Conservation (phyloP, 257 asterid species). For the Osmanthus fragrans region DNA sequence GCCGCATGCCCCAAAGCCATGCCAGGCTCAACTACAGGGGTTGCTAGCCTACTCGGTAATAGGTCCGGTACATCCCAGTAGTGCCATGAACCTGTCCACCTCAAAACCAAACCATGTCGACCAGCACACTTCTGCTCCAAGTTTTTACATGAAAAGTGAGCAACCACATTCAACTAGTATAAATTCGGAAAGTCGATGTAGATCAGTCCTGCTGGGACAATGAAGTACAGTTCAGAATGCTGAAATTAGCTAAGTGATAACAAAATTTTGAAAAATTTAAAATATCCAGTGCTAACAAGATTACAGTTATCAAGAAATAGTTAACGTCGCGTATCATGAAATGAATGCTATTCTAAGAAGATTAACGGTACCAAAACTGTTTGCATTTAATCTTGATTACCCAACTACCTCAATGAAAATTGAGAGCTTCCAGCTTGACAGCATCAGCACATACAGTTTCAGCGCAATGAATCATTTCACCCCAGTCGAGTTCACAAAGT, state of each 20-base stretch:
- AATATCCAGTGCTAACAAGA: not conserved
- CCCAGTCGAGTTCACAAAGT: constrained; percentile 31
- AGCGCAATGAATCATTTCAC: constrained; percentile 27
- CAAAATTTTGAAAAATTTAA: not conserved
- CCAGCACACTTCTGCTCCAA: too few relatives aligned
- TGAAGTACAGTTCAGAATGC: not conserved
- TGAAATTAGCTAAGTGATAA: too few relatives aligned
- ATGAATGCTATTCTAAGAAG: not conserved
- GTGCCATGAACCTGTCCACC: too few relatives aligned
- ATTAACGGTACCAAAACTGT: constrained; percentile 22
- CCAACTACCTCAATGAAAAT: constrained; percentile 23
- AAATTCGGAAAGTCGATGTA: too few relatives aligned
- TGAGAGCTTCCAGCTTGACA: constrained; percentile 21
- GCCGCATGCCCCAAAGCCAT: too few relatives aligned
- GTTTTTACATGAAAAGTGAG: not conserved
- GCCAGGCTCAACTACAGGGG: too few relatives aligned
- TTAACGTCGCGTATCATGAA: not conserved
- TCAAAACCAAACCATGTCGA: too few relatives aligned
- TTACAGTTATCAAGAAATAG: not conserved
- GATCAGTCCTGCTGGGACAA: not conserved
- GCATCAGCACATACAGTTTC: constrained; percentile 25
- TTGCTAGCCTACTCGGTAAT: too few relatives aligned
- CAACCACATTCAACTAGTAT: too few relatives aligned
- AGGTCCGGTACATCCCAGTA: too few relatives aligned
- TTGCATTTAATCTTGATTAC: constrained; percentile 23